Evolutionary conservation across 2,329 filamentous ascomycete genomes (phyloP).

Genomic region (Alternaria sp.): DNA sequence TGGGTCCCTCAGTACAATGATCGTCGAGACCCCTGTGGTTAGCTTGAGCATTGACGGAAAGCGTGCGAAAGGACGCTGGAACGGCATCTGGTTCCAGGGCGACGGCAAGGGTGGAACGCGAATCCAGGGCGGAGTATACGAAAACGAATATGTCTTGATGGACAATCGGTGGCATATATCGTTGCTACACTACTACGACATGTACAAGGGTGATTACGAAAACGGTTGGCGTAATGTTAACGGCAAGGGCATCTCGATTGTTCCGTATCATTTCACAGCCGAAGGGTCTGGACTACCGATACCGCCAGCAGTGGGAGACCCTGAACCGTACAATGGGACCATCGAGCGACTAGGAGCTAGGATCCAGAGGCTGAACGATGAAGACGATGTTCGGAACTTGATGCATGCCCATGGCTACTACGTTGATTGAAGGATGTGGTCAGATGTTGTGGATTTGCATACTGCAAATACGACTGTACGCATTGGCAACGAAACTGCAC

Average conservation of each 20-base stretch:
- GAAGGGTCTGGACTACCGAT: slow-evolving; percentile 32
- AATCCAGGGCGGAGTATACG: slow-evolving; percentile 37
- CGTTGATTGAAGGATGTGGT: slow-evolving; percentile 39
- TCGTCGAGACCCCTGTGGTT: slow-evolving; percentile 34
- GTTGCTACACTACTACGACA: slow-evolving; percentile 29
- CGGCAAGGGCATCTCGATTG: slow-evolving; percentile 22
- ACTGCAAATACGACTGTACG: slow-evolving; percentile 20
- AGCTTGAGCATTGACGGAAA: slow-evolving; percentile 29
- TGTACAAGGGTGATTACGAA: slow-evolving; percentile 33
- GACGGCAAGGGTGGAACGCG: slow-evolving; percentile 28
- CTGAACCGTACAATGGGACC: slow-evolving; percentile 15
- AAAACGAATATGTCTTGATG: slow-evolving; percentile 31
- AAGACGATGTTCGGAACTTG: slow-evolving; percentile 36
- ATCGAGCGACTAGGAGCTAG: slow-evolving; percentile 16
- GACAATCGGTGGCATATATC: slow-evolving; percentile 28
- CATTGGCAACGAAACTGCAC: slow-evolving; percentile 15
- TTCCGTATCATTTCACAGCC: slow-evolving; percentile 37
- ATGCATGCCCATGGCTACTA: slow-evolving; percentile 39
- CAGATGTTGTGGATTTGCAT: slow-evolving; percentile 26
- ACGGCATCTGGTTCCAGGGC: slow-evolving; percentile 33
- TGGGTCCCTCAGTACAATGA: slow-evolving; percentile 28
- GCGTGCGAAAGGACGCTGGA: slow-evolving; percentile 35
- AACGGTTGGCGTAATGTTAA: slow-evolving; percentile 34
- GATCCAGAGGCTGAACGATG: slow-evolving; percentile 32
- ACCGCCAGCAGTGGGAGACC: slow-evolving; percentile 17